Evolutionary conservation across 176 grass and related monocot genomes (phyloP).

Genomic region (Echinochloa phyllopogon): DNA sequence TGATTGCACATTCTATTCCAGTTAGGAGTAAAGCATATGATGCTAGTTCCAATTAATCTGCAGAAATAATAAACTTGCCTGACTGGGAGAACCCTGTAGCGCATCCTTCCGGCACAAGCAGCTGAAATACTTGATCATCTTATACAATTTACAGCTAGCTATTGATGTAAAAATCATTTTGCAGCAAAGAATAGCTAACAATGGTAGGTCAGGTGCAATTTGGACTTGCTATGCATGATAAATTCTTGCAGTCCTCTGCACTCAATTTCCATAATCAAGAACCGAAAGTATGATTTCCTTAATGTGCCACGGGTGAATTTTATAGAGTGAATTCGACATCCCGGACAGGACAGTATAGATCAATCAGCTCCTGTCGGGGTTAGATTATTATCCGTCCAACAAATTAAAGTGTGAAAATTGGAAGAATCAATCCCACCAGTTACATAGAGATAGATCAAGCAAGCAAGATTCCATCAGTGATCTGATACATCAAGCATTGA

Average conservation of each 20-base stretch:
- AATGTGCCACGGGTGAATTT: background rate
- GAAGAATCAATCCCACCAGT: background rate
- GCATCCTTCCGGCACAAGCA: background rate
- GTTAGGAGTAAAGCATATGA: slow-evolving; percentile 12
- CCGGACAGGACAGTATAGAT: background rate
- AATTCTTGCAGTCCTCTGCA: background rate
- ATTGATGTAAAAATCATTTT: background rate
- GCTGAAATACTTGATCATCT: too few relatives aligned
- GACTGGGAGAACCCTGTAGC: background rate
- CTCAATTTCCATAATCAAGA: background rate
- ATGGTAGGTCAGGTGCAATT: background rate
- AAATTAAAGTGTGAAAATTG: background rate
- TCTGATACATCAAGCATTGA: slow-evolving; percentile 12
- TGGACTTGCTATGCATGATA: background rate
- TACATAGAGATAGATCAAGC: background rate
- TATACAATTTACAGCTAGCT: background rate
- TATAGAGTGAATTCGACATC: background rate
- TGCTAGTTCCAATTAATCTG: background rate
- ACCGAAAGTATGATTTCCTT: background rate
- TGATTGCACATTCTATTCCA: slow-evolving; percentile 18
- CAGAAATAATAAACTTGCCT: background rate
- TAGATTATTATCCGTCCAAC: background rate
- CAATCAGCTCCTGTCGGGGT: background rate
- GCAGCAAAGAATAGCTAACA: background rate
- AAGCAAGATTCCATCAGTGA: slow-evolving; percentile 6